Conservation (phyloP, 1,139 yeast species). For the Scheffersomyces illinoinensis region DNA sequence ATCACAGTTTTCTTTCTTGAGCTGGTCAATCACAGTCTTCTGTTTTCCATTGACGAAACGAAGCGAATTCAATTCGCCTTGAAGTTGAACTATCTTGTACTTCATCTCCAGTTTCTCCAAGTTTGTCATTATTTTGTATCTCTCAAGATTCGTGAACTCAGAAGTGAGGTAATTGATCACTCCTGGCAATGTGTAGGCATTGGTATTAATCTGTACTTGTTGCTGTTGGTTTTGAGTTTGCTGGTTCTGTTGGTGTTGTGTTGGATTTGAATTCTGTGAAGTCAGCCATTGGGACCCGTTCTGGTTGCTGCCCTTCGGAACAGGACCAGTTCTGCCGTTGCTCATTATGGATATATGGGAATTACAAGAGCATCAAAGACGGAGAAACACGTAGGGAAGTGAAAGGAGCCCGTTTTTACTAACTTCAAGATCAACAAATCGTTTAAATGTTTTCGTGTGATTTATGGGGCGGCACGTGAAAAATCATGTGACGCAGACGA, state of each 20-base stretch:
- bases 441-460: slow-evolving; percentile 2
- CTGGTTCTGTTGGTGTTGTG: slow-evolving; percentile 12
- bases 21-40: slow-evolving; percentile 25
- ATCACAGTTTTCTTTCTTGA: slow-evolving; percentile 23
- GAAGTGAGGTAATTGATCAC: slow-evolving; percentile 63
- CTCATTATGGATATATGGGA: background rate
- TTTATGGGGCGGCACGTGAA: background rate
- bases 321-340: background rate
- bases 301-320: slow-evolving; percentile 4
- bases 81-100: slow-evolving; percentile 52
- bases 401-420: background rate
- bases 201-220: slow-evolving; percentile 11
- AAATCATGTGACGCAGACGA: background rate
- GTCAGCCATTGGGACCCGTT: background rate
- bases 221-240: slow-evolving; percentile 7
- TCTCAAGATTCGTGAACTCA: slow-evolving; percentile 59
- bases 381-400: background rate
- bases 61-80: slow-evolving; percentile 53
- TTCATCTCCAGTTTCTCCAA: slow-evolving; percentile 60
- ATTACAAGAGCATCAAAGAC: background rate
- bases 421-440: slow-evolving; percentile 6
- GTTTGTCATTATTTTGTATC: slow-evolving; percentile 56
- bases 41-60: slow-evolving; percentile 40
- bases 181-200: slow-evolving; percentile 57
- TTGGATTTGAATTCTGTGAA: slow-evolving; percentile 9